Percentiles rank a stretch among this genome's conserved stretches.
Evolutionary conservation across 768 basidiomycete genomes (phyloP).

Genomic region (Kwoniella heveanensis): DNA sequence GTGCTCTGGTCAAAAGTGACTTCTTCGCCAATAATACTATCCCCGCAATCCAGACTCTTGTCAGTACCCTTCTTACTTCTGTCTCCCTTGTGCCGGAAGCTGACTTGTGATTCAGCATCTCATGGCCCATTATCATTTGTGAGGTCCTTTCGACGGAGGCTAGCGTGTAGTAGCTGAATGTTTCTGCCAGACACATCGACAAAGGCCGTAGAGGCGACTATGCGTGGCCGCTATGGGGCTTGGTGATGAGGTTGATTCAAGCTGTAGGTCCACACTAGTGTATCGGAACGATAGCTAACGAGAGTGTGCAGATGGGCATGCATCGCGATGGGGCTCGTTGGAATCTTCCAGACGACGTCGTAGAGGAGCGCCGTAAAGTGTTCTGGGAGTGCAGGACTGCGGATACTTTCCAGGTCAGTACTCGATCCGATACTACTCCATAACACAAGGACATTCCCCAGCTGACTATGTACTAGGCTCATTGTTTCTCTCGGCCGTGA

Average conservation of each 20-base stretch:
- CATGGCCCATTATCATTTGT: slow-evolving; percentile 13
- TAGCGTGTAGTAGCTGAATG: neutral
- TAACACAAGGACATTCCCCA: no score
- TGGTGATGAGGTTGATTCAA: slow-evolving; percentile 25
- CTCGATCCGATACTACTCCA: no score
- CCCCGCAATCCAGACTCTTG: slow-evolving; percentile 22
- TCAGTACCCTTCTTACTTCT: slow-evolving; percentile 10
- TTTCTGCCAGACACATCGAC: slow-evolving; percentile 19
- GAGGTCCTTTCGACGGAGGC: neutral
- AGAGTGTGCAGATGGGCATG: slow-evolving; percentile 17
- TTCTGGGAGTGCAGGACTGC: slow-evolving; percentile 21
- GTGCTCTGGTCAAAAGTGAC: slow-evolving; percentile 11
- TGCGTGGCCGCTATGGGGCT: slow-evolving; percentile 38
- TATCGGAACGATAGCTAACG: neutral
- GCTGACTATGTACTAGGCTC: no score
- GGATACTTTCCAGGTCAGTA: slow-evolving; percentile 19
- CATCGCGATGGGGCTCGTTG: slow-evolving; percentile 22
- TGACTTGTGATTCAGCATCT: neutral
- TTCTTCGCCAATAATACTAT: slow-evolving; percentile 23
- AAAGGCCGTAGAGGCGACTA: slow-evolving; percentile 32
- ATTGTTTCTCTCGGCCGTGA: no score
- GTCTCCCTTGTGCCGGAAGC: neutral
- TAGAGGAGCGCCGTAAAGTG: slow-evolving; percentile 18
- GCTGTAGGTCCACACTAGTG: slow-evolving; percentile 12
- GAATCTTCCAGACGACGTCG: slow-evolving; percentile 22